A percentile compares a stretch with the other conserved stretches of the same genome.
Conservation (phyloP, 805 yeast genomes). For the Pichia exigua region DNA sequence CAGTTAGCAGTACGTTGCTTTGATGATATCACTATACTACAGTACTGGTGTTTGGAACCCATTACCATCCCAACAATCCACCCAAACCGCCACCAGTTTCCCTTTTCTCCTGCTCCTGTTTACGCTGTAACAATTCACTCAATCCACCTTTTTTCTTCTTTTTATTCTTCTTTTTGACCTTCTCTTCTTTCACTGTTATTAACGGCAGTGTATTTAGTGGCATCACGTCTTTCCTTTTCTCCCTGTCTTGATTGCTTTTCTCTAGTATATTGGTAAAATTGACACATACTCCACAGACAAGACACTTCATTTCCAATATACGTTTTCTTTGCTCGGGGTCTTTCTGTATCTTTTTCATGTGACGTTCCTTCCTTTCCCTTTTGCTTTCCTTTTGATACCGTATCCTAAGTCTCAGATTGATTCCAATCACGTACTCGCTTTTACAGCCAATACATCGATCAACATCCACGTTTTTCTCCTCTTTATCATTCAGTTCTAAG, state of each 20-base stretch:
- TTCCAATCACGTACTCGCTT: conserved; percentile 11
- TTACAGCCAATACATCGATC: conserved; percentile 7
- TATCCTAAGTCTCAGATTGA: conserved; percentile 10
- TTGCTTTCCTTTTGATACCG: conserved; percentile 7
- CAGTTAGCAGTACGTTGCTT: no score
- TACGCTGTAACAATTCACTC: conserved; percentile 14
- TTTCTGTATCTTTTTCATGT: background rate
- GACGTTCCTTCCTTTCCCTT: conserved; percentile 1
- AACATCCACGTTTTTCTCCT: background rate
- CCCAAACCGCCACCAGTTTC: background rate
- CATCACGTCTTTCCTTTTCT: background rate
- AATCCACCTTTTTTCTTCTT: conserved; percentile 23
- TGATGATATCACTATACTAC: no score
- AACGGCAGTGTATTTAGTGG: background rate
- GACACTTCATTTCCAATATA: background rate
- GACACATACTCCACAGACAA: background rate
- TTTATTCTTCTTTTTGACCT: conserved; percentile 15
- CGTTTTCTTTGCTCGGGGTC: background rate
- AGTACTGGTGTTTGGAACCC: no score
- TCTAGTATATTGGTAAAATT: background rate
- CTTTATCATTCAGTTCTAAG: background rate
- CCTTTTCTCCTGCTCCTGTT: conserved; percentile 14
- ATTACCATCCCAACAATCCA: background rate
- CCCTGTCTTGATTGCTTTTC: background rate
- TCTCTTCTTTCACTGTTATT: conserved; percentile 3